These are phyloP conservation scores for Schizochytrium sp. DNA, from an alignment of 108 stramenopile species.

Conservation along the genomic window DNA sequence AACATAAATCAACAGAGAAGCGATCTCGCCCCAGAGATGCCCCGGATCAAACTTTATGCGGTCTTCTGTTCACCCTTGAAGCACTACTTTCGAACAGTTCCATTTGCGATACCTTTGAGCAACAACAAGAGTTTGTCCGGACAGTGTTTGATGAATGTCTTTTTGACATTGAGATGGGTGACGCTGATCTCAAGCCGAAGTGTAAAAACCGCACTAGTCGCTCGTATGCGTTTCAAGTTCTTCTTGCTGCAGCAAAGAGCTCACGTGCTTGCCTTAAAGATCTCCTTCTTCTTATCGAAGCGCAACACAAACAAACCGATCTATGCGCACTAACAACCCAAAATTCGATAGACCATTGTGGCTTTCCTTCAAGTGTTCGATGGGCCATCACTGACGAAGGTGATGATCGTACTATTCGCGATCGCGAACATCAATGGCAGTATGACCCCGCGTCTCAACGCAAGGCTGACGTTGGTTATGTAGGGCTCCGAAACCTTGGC, in stretches of 20 bases:
- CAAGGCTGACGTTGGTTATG: constrained; percentile 69
- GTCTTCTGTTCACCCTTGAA: not conserved
- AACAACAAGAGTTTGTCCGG: not conserved
- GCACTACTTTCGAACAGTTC: not conserved
- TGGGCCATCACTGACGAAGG: not conserved
- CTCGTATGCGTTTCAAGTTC: not conserved
- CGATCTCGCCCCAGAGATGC: not conserved
- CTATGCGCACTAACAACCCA: constrained; percentile 3
- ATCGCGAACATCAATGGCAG: constrained; percentile 44
- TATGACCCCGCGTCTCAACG: constrained; percentile 34
- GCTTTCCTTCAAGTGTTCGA: not conserved
- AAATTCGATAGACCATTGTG: not conserved
- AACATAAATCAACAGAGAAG: not conserved
- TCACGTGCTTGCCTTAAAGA: not conserved
- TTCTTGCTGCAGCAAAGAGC: not conserved
- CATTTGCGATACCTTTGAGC: not conserved
- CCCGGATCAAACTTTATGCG: constrained; percentile 3
- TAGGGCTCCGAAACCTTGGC: constrained; percentile 77
- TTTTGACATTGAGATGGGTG: not conserved
- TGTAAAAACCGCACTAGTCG: not conserved
- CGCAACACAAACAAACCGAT: constrained; percentile 37
- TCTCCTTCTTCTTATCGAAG: not conserved
- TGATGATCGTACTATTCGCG: not conserved
- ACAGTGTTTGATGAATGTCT: constrained; percentile 40
- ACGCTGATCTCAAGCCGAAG: constrained; percentile 8